Evolutionary conservation across 768 basidiomycete genomes (phyloP), one percentile per base, ranked within the genome.

Genomic region (Rossbeevera mucosa): DNA sequence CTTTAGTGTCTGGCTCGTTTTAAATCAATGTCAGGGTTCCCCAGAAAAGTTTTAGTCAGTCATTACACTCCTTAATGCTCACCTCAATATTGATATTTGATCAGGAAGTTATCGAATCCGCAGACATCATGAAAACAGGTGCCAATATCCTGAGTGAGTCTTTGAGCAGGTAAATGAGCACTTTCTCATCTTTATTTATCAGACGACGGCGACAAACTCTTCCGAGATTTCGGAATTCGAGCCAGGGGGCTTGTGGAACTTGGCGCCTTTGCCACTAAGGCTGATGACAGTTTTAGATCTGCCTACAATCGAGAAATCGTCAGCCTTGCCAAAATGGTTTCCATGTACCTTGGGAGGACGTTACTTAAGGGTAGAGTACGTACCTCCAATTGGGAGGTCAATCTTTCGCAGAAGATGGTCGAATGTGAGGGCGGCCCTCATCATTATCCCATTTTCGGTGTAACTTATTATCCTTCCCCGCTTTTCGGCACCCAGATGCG

Each of bases 201-300:
- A 79, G 79, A 75, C 26, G 79, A 80, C 25, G 79, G 77, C 4
- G 60, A 69, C 56, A 80, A 80, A 54, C 71, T 80, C 18, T 74
- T 68, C 50, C 65, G 69, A 16, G 79, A 80, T 55, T 80, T 67
- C 51, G 76, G 74, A 28, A 68, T 80, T 49, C 64, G 60, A n/a
- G 60, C 74, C 8, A 59, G 61, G 14, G 71, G 68, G 30, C 72
- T 80, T 6, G 71, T 79, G 18, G 79, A 80, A 48, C 76, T 80
- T 9, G 75, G 74, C 4, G 64, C 63, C 1, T 57, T 80, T 40
- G 80, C 77, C 4, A 59, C 57, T 18, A 63, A 65, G 29, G 74
- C 70, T 4, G 80, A 80, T 52, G 58, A 58, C 22, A 40, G 45
- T 3, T 78, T 76, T 48, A 59, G 59, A 5, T 21, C 59, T 13